Evolutionary conservation across 305 asterid genomes (phyloP).

Genomic region (Caryopteris hybrid): DNA sequence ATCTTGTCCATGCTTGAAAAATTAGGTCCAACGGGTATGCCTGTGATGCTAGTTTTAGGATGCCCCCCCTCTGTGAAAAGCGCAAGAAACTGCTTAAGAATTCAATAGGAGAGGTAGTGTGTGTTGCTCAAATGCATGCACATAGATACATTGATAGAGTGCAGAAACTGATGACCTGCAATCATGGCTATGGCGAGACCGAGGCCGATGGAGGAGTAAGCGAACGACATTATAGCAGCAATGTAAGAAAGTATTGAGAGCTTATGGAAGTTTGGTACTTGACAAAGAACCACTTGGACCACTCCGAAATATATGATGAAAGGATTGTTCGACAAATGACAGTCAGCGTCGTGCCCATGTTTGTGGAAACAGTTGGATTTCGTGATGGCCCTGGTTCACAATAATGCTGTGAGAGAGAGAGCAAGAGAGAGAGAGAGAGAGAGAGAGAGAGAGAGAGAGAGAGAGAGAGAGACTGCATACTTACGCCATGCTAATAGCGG

Average conservation of each 20-base stretch:
- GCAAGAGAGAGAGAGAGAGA: too few species aligned
- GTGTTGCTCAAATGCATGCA: too few species aligned
- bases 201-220: conserved; percentile 43
- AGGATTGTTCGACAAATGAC: conserved; percentile 25
- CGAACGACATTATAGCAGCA: conserved; percentile 51
- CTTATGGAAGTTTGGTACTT: conserved; percentile 39
- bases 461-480: neutral
- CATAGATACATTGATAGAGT: neutral
- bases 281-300: conserved; percentile 32
- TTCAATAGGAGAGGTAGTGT: neutral
- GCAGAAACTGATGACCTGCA: conserved; percentile 21
- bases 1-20: conserved; percentile 38
- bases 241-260: conserved; percentile 31
- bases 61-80: conserved; percentile 18
- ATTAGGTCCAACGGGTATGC: conserved; percentile 32
- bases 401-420: too few species aligned
- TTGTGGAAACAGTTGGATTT: conserved; percentile 42
- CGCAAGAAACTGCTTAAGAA: neutral
- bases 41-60: conserved; percentile 36
- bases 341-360: conserved; percentile 29
- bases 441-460: too few species aligned
- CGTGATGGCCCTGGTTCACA: conserved; percentile 29
- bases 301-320: conserved; percentile 21
- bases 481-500: conserved; percentile 50
- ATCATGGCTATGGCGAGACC: conserved; percentile 34